phyloP scores from a whole-genome alignment of 805 yeast species.

The Schwanniomyces pseudopolymorphus region DNA sequence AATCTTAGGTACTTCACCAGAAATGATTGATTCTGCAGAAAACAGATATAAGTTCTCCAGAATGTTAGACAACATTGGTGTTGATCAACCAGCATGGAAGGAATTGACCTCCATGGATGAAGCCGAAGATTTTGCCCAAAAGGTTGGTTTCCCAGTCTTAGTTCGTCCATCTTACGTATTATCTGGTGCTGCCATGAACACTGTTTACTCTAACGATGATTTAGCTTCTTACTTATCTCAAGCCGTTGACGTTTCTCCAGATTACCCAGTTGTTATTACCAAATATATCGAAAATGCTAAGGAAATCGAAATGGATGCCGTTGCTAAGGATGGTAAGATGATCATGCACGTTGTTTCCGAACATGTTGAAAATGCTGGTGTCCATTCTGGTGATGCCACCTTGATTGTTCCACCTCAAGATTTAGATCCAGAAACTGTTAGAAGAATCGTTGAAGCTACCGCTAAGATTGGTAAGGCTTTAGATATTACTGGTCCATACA shows the following conservation, averaged over 20 bases:
- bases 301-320: constrained; percentile 99
- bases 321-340: constrained; percentile 90
- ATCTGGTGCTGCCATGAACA: constrained; percentile 99
- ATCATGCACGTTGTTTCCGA: constrained; percentile 97
- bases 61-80: constrained; percentile 94
- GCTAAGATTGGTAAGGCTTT: constrained; percentile 94
- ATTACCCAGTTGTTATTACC: constrained; percentile 96
- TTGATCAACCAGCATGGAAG: constrained; percentile 99
- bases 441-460: constrained; percentile 90
- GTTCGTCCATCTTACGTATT: constrained; percentile 97
- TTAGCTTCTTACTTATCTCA: constrained; percentile 83
- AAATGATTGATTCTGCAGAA: constrained; percentile 97
- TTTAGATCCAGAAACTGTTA: constrained; percentile 85
- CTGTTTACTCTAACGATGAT: constrained; percentile 87
- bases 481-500: constrained; percentile 95
- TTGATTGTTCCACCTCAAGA: constrained; percentile 96
- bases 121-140: constrained; percentile 89
- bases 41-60: constrained; percentile 97
- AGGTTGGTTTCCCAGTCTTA: constrained; percentile 89
- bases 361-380: constrained; percentile 99
- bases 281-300: constrained; percentile 95
- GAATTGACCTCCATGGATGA: constrained; percentile 90
- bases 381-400: constrained; percentile 99
- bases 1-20: constrained; percentile 95
- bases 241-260: constrained; percentile 97